Percentiles rank a stretch among this genome's conserved stretches.
Conservation (phyloP, 2,329 filamentous ascomycete genomes). For the Atkinsonella texensis region DNA sequence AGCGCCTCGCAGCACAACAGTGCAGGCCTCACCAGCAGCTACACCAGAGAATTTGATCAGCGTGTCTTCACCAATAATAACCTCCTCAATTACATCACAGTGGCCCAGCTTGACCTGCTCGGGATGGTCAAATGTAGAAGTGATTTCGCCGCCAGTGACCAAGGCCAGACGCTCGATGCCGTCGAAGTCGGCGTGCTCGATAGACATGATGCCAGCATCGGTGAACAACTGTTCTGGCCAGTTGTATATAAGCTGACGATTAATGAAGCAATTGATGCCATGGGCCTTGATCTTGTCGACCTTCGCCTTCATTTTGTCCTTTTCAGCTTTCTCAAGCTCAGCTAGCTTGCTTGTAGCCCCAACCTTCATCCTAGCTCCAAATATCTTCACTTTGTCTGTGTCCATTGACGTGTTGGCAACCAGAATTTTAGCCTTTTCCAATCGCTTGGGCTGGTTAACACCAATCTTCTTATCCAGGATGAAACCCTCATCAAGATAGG, state of each 20-base stretch:
- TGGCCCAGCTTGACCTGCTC: constrained; percentile 93
- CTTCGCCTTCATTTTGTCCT: constrained; percentile 99
- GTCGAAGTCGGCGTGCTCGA: constrained; percentile 98
- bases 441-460: constrained; percentile 92
- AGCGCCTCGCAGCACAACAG: constrained; percentile 88
- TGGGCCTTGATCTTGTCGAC: constrained; percentile 98
- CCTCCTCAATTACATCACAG: constrained; percentile 92
- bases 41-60: constrained; percentile 96
- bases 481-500: constrained; percentile 95
- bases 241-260: constrained; percentile 98
- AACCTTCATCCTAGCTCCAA: constrained; percentile 93
- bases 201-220: constrained; percentile 94
- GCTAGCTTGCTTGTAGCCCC: constrained; percentile 91
- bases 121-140: constrained; percentile 95
- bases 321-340: constrained; percentile 96
- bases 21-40: constrained; percentile 87
- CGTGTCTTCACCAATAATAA: constrained; percentile 96
- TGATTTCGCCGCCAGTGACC: constrained; percentile 93
- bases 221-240: constrained; percentile 99
- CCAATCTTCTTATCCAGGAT: constrained; percentile 99
- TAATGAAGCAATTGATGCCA: constrained; percentile 99
- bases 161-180: constrained; percentile 90
- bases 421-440: constrained; percentile 97
- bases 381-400: constrained; percentile 99
- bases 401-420: constrained; percentile 99